Evolutionary conservation across 2,329 filamentous ascomycete species (phyloP), one percentile per base, ranked within the genome.

Genomic region (Zasmidium angulare): DNA sequence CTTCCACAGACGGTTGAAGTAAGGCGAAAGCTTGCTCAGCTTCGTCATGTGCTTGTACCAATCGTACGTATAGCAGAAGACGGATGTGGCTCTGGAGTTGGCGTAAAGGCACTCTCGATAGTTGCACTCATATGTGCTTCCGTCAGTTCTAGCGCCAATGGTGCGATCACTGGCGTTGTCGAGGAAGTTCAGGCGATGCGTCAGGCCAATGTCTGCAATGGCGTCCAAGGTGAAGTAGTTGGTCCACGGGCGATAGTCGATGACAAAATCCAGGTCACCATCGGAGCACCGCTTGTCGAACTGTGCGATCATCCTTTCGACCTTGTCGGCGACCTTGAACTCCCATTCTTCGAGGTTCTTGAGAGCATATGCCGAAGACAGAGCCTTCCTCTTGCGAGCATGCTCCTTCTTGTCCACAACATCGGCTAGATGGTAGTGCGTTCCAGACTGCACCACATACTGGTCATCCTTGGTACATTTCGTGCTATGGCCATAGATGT

Each of bases 101-200:
- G 78, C 76, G 62, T 85, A 81, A 2, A 86, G 76, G 23, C 76
- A 78, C 53, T 81, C 76, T n/a, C 82, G 79, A 61, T 81, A 79
- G 62, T 79, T 75, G 50, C 76, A 75, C 23, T 80, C 64, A 63
- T 79, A 79, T 0, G 75, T 75, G 0, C 73, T 73, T 11, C 82
- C 83, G 40, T 74, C 67, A 10, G 61, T 65, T 3, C 51, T 56
- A 26, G 71, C 61, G 3, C 68, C 68, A 1, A 60, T 67, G 23
- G 71, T 62, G 0, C 61, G 56, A 24, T 76, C 76, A 40, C 60
- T 62, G 1, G 73, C 76, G n/a, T 68, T 63, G 22, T 77, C 72
- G 4, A 78, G 64, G 51, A 78, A 71, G 12, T 72, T 69, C 11
- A 77, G 64, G 12, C 71, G 66, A 40, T 76, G 69, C 23, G 69